Percentiles rank a stretch among this genome's conserved stretches.
Evolutionary conservation across 73 alveolate species (phyloP).

Genomic region (Durusdinium trenchii): DNA sequence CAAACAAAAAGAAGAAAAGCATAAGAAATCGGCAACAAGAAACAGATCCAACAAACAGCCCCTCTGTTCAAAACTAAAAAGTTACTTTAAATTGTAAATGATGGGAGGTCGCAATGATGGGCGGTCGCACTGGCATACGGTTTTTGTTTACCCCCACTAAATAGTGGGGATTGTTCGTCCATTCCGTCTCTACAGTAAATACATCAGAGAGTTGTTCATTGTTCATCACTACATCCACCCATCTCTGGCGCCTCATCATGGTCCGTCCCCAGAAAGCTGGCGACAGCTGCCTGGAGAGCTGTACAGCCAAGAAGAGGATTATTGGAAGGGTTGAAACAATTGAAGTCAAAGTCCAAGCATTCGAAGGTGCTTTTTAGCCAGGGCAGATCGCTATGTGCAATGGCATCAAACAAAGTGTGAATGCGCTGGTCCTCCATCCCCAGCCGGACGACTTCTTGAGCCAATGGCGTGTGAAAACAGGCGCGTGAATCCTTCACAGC

Average conservation of each 20-base stretch:
- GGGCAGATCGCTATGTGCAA: slow-evolving; percentile 29
- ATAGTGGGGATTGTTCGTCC: too few species aligned
- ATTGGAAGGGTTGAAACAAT: slow-evolving; percentile 60
- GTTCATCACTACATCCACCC: neutral
- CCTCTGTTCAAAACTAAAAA: too few species aligned
- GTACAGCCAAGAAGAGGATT: slow-evolving; percentile 32
- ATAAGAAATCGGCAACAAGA: too few species aligned
- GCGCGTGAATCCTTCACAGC: too few species aligned
- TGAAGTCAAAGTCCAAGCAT: slow-evolving; percentile 58
- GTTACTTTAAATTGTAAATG: too few species aligned
- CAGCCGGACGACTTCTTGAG: slow-evolving; percentile 3
- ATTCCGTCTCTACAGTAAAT: too few species aligned
- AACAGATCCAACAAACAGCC: too few species aligned
- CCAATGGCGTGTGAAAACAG: neutral
- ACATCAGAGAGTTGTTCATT: neutral
- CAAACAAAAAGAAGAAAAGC: too few species aligned
- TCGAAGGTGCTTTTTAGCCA: slow-evolving; percentile 49
- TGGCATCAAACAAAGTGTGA: slow-evolving; percentile 54
- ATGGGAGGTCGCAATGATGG: too few species aligned
- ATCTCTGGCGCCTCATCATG: neutral
- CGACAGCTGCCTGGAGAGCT: slow-evolving; percentile 50
- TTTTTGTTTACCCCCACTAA: too few species aligned
- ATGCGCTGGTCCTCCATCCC: slow-evolving; percentile 55
- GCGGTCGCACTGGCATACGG: too few species aligned
- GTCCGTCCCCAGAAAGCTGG: slow-evolving; percentile 25